These are phyloP conservation scores for Phoenix dactylifera DNA, from an alignment of 176 grass and related monocot species.

Conservation along the genomic window DNA sequence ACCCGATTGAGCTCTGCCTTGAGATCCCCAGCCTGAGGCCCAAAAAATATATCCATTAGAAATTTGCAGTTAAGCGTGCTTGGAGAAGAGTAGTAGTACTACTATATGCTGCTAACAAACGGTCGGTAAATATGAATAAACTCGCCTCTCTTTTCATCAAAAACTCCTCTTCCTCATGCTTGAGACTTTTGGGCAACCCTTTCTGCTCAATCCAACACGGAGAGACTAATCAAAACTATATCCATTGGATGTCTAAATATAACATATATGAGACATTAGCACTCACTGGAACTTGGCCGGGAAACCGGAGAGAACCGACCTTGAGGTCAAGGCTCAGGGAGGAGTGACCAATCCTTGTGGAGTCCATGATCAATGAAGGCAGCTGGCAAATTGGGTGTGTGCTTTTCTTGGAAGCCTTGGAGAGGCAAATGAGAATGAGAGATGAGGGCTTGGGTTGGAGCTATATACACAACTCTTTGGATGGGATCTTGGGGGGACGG, in stretches of 20 bases:
- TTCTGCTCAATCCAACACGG: neutral
- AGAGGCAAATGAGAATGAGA: too few relatives aligned
- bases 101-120: too few relatives aligned
- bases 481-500: too few relatives aligned
- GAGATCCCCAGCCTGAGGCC: neutral
- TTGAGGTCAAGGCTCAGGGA: slow-evolving; percentile 10
- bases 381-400: too few relatives aligned
- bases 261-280: neutral
- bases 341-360: neutral
- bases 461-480: too few relatives aligned
- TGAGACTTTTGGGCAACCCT: neutral
- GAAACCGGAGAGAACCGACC: neutral
- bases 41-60: too few relatives aligned
- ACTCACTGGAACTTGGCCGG: slow-evolving; percentile 6
- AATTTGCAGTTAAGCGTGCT: too few relatives aligned
- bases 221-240: neutral
- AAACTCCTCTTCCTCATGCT: neutral
- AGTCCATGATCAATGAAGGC: slow-evolving; percentile 14
- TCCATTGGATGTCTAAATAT: too few relatives aligned
- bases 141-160: slow-evolving; percentile 27
- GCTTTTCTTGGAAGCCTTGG: too few relatives aligned
- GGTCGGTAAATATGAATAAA: neutral
- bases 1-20: slow-evolving; percentile 16
- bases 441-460: too few relatives aligned
- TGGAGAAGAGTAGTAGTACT: too few relatives aligned